Conservation (phyloP, 176 grass and related monocot species). For the Paspalum notatum region DNA sequence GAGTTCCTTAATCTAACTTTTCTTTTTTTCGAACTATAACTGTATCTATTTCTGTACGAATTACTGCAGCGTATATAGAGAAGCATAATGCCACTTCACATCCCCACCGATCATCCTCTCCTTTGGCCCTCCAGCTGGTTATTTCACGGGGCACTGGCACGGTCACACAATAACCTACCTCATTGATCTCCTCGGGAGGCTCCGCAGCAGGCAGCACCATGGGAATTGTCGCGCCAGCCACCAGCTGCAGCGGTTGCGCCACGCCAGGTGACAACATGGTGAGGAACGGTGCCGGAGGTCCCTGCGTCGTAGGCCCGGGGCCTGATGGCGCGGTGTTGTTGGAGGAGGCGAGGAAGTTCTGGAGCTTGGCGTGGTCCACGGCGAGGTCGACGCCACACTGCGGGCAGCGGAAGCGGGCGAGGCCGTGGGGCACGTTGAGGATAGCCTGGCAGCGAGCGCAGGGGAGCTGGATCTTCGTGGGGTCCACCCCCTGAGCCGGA, state of each 20-base stretch:
- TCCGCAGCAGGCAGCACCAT: slow-evolving; percentile 43
- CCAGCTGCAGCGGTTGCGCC: slow-evolving; percentile 33
- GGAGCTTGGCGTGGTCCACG: slow-evolving; percentile 71
- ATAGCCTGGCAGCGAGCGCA: slow-evolving; percentile 51
- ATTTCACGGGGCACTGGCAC: background rate
- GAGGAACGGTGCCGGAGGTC: slow-evolving; percentile 7
- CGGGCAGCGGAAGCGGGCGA: slow-evolving; percentile 81
- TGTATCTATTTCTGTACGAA: background rate
- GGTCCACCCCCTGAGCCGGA: slow-evolving; percentile 36
- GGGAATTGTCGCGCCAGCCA: slow-evolving; percentile 24
- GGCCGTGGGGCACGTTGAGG: slow-evolving; percentile 88
- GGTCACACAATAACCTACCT: slow-evolving; percentile 40
- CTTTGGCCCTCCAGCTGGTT: background rate
- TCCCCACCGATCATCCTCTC: background rate
- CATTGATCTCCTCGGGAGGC: slow-evolving; percentile 73
- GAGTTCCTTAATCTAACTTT: background rate
- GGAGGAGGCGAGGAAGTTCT: slow-evolving; percentile 44
- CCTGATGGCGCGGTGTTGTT: slow-evolving; percentile 6
- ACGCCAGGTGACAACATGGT: slow-evolving; percentile 33
- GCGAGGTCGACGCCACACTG: slow-evolving; percentile 84
- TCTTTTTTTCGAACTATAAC: background rate
- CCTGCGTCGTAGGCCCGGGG: background rate
- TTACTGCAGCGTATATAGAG: background rate
- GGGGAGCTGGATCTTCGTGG: slow-evolving; percentile 39
- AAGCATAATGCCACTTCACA: slow-evolving; percentile 1